phyloP scores from a whole-genome alignment of 148 eudicot species.

The Nepenthes gracilis region DNA sequence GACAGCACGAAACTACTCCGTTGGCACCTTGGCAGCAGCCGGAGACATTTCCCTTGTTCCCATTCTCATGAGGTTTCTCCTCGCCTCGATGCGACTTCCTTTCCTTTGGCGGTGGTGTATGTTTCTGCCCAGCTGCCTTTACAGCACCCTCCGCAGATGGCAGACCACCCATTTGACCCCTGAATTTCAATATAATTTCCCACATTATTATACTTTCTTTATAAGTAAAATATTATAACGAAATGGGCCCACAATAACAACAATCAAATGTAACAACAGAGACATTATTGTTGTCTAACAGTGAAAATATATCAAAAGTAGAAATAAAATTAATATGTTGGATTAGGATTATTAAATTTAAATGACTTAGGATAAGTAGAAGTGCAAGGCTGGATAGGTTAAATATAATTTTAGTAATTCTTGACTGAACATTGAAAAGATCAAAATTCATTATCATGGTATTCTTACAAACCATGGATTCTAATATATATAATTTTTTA shows the following conservation, averaged over 20 bases:
- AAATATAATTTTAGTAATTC: too few relatives aligned
- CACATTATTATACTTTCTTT: not conserved
- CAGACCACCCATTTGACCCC: constrained; percentile 76
- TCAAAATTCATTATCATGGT: too few relatives aligned
- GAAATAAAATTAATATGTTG: not conserved
- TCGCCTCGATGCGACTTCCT: constrained; percentile 10
- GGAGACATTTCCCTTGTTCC: constrained; percentile 19
- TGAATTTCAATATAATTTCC: constrained; percentile 16
- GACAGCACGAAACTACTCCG: constrained; percentile 53
- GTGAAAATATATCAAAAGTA: not conserved
- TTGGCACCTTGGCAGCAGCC: constrained; percentile 81
- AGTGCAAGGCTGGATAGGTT: too few relatives aligned
- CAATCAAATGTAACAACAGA: not conserved
- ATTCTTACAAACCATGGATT: too few relatives aligned
- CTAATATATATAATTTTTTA: too few relatives aligned
- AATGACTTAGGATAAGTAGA: too few relatives aligned
- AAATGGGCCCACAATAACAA: not conserved
- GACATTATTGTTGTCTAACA: not conserved
- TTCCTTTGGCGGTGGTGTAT: constrained; percentile 32
- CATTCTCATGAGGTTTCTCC: constrained; percentile 24
- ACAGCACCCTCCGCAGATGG: constrained; percentile 27
- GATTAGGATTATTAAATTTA: too few relatives aligned
- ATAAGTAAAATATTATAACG: too few relatives aligned
- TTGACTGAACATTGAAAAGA: too few relatives aligned
- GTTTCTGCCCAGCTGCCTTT: constrained; percentile 11